phyloP scores from a whole-genome alignment of 2,329 filamentous ascomycete genomes.

The Colletotrichum sublineola region DNA sequence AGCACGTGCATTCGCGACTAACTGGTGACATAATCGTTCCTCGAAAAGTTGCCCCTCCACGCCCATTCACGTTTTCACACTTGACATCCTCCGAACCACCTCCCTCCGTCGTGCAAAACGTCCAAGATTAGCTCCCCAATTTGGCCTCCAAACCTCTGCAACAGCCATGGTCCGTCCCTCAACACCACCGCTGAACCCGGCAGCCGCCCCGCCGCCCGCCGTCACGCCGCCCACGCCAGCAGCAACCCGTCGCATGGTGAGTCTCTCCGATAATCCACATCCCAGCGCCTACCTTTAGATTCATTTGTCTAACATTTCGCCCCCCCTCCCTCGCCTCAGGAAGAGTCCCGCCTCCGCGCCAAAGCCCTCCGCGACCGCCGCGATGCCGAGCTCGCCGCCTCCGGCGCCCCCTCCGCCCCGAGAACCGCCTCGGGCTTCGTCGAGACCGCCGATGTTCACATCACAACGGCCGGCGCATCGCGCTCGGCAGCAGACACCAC shows the following conservation, averaged over 20 bases:
- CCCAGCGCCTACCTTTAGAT: constrained; percentile 10
- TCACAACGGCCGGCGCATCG: constrained; percentile 56
- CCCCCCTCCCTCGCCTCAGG: constrained; percentile 61
- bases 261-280: constrained; percentile 43
- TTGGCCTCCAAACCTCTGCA: not conserved
- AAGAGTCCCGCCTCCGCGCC: constrained; percentile 88
- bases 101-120: not conserved
- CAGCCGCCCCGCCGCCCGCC: constrained; percentile 47
- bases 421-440: constrained; percentile 78
- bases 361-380: constrained; percentile 86
- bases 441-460: constrained; percentile 73
- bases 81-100: not conserved
- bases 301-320: constrained; percentile 30
- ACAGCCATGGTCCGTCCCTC: constrained; percentile 60
- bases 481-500: constrained; percentile 51
- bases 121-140: not conserved
- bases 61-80: constrained; percentile 10
- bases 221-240: constrained; percentile 67
- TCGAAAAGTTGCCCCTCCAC: constrained; percentile 36
- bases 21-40: constrained; percentile 43
- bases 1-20: constrained; percentile 42
- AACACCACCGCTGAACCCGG: constrained; percentile 59
- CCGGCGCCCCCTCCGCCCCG: constrained; percentile 58
- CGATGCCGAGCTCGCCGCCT: constrained; percentile 71
- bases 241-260: constrained; percentile 67